Base-by-base conservation (phyloP, 805 yeast species). In the Alloascoidea hylecoeti region DNA sequence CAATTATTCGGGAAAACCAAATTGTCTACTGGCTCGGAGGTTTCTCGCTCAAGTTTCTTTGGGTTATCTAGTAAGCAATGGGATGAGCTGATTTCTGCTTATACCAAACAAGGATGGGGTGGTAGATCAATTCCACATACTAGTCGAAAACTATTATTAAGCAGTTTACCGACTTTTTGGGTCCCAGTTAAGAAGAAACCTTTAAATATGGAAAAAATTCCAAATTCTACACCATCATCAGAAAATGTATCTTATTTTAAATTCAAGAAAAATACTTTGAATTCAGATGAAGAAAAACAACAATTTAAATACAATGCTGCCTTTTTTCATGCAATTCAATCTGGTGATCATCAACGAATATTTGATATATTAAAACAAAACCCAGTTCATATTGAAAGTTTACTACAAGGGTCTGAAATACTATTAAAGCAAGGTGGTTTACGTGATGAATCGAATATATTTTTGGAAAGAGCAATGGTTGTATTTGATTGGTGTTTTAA, bases 61-160 rank as follows among this genome's bases (percentile, higher is more conserved):
- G 30, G 30, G 30, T n/a, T 23, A 9, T 9, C 30, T 9, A n/a
- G 68, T 81, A 1, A 72, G 84, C n/a, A 70, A 86, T 0, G 74
- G 88, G 0, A 62, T 77, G 2, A 72, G n/a, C 30, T 23, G n/a
- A 23, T 9, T 9, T n/a, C 9, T 9, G 13, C 9, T 23, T 23
- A 9, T 23, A 1, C 66, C 82, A 47, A 86, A 85, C 16, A 84
- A 95, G 95, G 80, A 85, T 35, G 94, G 94, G 94, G 83, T 49
- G 72, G 77, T 43, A 57, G 79, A 36, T 60, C 73, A 4, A 71
- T 82, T 2, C 95, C 95, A 0, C 89, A 89, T 17, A 72, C 83
- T 1, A 56, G 73, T 0, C 66, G 85, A 44, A 79, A 80, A 46
- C 57, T 84, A 36, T 61, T 70, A 9, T 60, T 85, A 42, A 75